Evolutionary conservation across 1,284 basidiomycete genomes (phyloP).

Genomic region (Pseudozyma pruni): DNA sequence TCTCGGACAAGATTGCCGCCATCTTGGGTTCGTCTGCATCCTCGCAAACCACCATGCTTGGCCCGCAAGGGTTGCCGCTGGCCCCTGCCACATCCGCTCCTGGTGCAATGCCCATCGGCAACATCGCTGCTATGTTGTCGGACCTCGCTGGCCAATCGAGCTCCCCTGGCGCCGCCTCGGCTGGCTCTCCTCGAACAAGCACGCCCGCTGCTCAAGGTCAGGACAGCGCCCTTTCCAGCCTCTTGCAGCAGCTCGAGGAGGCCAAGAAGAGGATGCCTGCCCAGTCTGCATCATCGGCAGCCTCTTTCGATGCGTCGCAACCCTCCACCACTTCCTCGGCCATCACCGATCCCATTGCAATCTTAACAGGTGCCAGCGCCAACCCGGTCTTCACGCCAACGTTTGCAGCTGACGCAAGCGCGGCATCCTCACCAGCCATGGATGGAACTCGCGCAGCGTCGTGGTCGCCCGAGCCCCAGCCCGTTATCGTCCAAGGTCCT

Average conservation of each 20-base stretch:
- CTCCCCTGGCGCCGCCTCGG: not conserved
- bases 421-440: not conserved
- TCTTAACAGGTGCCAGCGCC: constrained; percentile 46
- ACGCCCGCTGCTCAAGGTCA: constrained; percentile 14
- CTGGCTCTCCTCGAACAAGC: constrained; percentile 4
- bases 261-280: constrained; percentile 28
- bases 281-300: constrained; percentile 7
- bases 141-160: constrained; percentile 15
- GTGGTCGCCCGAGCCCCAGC: constrained; percentile 40
- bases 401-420: constrained; percentile 8
- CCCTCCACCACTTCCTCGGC: not conserved
- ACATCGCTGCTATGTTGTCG: constrained; percentile 45
- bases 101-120: constrained; percentile 28
- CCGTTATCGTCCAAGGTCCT: constrained; percentile 48
- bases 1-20: constrained; percentile 46
- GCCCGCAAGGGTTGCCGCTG: constrained; percentile 42
- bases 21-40: constrained; percentile 38
- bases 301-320: not conserved
- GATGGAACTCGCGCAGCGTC: constrained; percentile 6
- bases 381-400: constrained; percentile 36
- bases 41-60: constrained; percentile 40
- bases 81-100: constrained; percentile 29
- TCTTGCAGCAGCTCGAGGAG: constrained; percentile 44
- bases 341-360: constrained; percentile 33
- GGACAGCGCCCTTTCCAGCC: constrained; percentile 20